phyloP scores from a whole-genome alignment of 1,284 basidiomycete species.

The Cerrena zonata region DNA sequence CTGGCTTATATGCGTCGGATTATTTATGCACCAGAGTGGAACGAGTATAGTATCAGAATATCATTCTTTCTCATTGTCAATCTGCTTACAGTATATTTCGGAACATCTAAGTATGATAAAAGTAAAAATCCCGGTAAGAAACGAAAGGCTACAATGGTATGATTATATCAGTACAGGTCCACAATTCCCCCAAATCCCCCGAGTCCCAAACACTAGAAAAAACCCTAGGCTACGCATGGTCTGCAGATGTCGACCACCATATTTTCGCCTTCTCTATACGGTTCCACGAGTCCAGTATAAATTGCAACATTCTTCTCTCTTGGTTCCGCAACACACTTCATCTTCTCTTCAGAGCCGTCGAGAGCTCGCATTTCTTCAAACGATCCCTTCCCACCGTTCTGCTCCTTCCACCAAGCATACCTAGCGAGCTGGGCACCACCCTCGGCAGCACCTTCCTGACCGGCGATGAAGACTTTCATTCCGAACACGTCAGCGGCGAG shows the following conservation, averaged over 20 bases:
- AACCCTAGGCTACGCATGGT: neutral
- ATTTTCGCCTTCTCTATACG: slow-evolving; percentile 37
- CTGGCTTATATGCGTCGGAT: too few relatives aligned
- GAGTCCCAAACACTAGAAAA: too few relatives aligned
- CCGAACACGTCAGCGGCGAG: slow-evolving; percentile 75
- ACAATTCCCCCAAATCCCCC: too few relatives aligned
- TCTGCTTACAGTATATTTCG: too few relatives aligned
- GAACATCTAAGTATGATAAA: too few relatives aligned
- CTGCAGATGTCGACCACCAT: slow-evolving; percentile 30
- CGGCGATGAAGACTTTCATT: slow-evolving; percentile 65
- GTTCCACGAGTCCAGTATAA: slow-evolving; percentile 30
- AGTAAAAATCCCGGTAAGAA: too few relatives aligned
- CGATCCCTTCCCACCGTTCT: slow-evolving; percentile 38
- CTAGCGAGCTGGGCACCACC: slow-evolving; percentile 67
- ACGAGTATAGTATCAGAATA: too few relatives aligned
- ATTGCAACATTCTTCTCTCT: slow-evolving; percentile 26
- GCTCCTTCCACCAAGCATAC: slow-evolving; percentile 61
- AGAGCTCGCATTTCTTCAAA: slow-evolving; percentile 59
- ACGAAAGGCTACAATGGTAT: too few relatives aligned
- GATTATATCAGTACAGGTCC: too few relatives aligned
- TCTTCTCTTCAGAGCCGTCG: slow-evolving; percentile 40
- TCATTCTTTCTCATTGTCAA: too few relatives aligned
- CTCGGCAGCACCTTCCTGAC: slow-evolving; percentile 64
- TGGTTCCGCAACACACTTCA: slow-evolving; percentile 59
- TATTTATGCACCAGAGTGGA: too few relatives aligned